A percentile compares a stretch with the other conserved stretches of the same genome.
These are phyloP conservation scores for Elongisporangium prolatum DNA, from an alignment of 352 stramenopile species.

Conservation along the genomic window DNA sequence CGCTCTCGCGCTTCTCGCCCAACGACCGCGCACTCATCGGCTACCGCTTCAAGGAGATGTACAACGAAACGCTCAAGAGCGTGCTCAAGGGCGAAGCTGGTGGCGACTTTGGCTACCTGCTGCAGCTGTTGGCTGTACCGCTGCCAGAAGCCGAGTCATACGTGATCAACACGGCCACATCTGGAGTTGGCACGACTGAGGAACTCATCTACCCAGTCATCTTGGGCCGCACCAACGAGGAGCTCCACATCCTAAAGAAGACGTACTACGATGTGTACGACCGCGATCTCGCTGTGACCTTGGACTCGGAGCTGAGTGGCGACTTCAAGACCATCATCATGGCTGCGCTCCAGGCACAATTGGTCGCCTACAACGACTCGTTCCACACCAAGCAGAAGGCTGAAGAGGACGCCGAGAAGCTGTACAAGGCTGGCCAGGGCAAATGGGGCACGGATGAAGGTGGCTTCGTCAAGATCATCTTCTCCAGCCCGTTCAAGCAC, in stretches of 20 bases:
- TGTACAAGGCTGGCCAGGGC: conserved; percentile 70
- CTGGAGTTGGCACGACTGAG: conserved; percentile 49
- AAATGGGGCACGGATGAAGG: conserved; percentile 74
- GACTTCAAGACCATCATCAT: conserved; percentile 71
- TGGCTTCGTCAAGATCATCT: conserved; percentile 54
- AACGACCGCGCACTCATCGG: conserved; percentile 55
- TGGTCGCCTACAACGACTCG: conserved; percentile 32
- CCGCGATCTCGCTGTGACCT: conserved; percentile 57
- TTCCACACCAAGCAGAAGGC: conserved; percentile 57
- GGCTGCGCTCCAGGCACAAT: conserved; percentile 44
- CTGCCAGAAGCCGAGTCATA: conserved; percentile 65
- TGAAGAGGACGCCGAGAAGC: conserved; percentile 44
- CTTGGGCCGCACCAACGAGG: conserved; percentile 62
- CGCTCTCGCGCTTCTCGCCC: conserved; percentile 36
- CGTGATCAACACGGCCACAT: conserved; percentile 51
- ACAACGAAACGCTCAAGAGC: conserved; percentile 50
- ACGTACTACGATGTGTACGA: conserved; percentile 78
- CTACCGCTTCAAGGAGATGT: conserved; percentile 65
- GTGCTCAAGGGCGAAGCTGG: conserved; percentile 60
- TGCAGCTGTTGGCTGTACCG: conserved; percentile 56
- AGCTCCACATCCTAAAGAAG: conserved; percentile 68
- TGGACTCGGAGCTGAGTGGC: conserved; percentile 57
- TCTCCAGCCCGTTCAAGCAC: conserved; percentile 55
- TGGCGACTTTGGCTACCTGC: conserved; percentile 64
- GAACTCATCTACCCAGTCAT: conserved; percentile 69